These are phyloP conservation scores for Ramularia endophylla DNA, from an alignment of 2,329 filamentous ascomycete species.

Conservation along the genomic window DNA sequence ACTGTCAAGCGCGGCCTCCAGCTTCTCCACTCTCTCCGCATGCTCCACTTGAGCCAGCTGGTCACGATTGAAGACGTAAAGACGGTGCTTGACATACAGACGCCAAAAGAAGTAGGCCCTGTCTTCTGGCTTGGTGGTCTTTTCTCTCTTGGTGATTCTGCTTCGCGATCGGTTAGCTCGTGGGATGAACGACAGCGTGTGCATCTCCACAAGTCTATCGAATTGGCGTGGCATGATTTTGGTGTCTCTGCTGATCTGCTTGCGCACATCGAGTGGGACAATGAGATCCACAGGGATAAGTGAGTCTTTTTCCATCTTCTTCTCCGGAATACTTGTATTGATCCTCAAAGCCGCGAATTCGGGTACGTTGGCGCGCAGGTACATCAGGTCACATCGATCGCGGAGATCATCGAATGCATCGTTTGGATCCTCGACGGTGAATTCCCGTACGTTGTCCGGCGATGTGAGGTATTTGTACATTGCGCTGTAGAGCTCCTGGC, in stretches of 20 bases:
- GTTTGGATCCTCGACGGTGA: conserved; percentile 92
- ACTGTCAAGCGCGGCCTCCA: conserved; percentile 61
- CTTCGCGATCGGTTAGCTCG: conserved; percentile 42
- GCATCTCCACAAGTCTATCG: conserved; percentile 67
- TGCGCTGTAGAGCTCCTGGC: conserved; percentile 70
- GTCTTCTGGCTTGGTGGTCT: conserved; percentile 51
- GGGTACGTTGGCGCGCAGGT: conserved; percentile 48
- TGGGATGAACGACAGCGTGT: conserved; percentile 56
- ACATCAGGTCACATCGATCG: conserved; percentile 65
- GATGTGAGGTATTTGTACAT: conserved; percentile 68
- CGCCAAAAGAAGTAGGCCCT: conserved; percentile 66
- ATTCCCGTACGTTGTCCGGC: conserved; percentile 61
- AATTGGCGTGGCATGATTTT: conserved; percentile 79
- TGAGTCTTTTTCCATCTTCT: conserved; percentile 44
- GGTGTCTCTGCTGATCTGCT: conserved; percentile 51
- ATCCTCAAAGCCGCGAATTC: conserved; percentile 37
- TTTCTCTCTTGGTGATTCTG: conserved; percentile 40
- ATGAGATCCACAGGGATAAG: conserved; percentile 52
- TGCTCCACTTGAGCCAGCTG: conserved; percentile 63
- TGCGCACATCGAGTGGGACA: conserved; percentile 49
- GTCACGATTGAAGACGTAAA: conserved; percentile 71
- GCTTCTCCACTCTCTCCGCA: conserved; percentile 62
- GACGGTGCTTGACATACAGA: conserved; percentile 67
- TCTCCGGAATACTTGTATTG: conserved; percentile 47
- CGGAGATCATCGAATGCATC: conserved; percentile 76